Base-by-base conservation (phyloP, 2,329 filamentous ascomycete genomes). In the Albifimbria verrucaria region DNA sequence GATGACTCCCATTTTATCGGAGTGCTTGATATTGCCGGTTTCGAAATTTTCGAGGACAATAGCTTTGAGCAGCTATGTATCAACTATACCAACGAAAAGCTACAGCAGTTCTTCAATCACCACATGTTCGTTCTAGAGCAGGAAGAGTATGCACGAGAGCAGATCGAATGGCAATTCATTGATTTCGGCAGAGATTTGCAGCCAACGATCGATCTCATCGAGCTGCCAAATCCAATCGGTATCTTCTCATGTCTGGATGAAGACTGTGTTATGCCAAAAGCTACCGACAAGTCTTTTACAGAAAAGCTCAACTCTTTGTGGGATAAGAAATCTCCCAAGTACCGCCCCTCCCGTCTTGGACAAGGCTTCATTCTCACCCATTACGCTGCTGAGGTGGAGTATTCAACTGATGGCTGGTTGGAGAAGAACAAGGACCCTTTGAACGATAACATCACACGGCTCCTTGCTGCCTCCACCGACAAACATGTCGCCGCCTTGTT, bases 101-200 rank as follows among this genome's bases (percentile, higher is more conserved):
- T 99, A 7, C 94, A 99, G 66, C 94, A 99, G 62, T 99, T 99
- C 71, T 99, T 99, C 82, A 99, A 99, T 65, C 94, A 99, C 68
- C 95, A 99, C 76, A 99, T 99, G 94, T 99, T 99, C 66, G 94
- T 99, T 10, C 79, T 99, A 7, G 94, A 99, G 68, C 94, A 99
- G 66, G 94, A 99, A 70, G 94, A 99, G 69, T 99, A 99, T 69
- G 92, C 94, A 9, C 81, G 93, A 47, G 94, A 99, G 68, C 90
- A 97, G 70, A 99, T 99, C 61, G 94, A 99, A 72, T 99, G 94
- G 94, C 92, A 97, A 66, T 99, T 99, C 68, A 99, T 99, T 66
- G 94, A 99, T 71, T 99, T 99, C 67, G 94, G 94, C 18, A 92
- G 92, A 56, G 94, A 99, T 66, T 78, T 99, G 23, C 95, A 99